Evolutionary conservation across 177 flowering plant species (phyloP).

Genomic region (Vitis hybrid): DNA sequence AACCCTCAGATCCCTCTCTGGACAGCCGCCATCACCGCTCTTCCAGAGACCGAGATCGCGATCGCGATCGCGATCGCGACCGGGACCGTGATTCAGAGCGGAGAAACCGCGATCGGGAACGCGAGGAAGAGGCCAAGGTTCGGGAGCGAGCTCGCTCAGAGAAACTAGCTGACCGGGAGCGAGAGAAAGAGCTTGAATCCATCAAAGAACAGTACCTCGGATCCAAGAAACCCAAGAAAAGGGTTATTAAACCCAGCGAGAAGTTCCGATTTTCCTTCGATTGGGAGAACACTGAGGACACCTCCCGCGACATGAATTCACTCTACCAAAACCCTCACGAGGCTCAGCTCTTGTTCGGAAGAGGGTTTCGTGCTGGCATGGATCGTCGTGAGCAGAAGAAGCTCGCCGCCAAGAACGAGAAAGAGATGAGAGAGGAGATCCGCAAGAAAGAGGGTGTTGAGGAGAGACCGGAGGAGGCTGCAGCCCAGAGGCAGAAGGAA

Average conservation of each 20-base stretch:
- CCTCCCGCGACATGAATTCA: conserved; percentile 74
- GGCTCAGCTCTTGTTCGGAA: conserved; percentile 74
- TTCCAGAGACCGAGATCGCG: conserved; percentile 31
- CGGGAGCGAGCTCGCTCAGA: conserved; percentile 58
- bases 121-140: conserved; percentile 52
- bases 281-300: conserved; percentile 87
- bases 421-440: conserved; percentile 66
- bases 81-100: conserved; percentile 10
- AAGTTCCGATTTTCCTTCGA: conserved; percentile 87
- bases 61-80: conserved; percentile 29
- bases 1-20: conserved; percentile 17
- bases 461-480: conserved; percentile 76
- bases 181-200: conserved; percentile 71
- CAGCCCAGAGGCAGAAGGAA: conserved; percentile 58
- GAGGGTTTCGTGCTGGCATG: conserved; percentile 86
- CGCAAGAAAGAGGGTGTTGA: conserved; percentile 69
- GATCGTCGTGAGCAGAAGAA: conserved; percentile 88
- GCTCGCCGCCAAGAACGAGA: conserved; percentile 77
- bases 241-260: conserved; percentile 86
- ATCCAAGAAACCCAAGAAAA: conserved; percentile 82
- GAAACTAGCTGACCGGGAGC: conserved; percentile 66
- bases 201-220: conserved; percentile 88
- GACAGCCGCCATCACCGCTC: conserved; percentile 27
- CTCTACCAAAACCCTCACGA: conserved; percentile 89
- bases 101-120: conserved; percentile 34